Evolutionary conservation across 1,139 yeast genomes (phyloP).

Genomic region (Yamadazyma kanchanaburiensis): DNA sequence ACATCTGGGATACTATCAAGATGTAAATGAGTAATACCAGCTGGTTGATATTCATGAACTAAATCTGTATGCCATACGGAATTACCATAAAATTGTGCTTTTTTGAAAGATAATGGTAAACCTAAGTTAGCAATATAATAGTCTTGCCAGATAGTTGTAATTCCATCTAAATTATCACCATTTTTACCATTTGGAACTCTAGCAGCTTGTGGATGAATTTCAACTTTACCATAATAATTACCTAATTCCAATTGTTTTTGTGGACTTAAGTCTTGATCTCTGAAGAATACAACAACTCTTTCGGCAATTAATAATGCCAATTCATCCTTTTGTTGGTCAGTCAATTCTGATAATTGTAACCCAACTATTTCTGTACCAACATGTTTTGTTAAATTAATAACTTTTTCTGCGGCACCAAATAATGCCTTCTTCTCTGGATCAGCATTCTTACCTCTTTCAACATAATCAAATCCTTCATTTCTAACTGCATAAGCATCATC

Average conservation of each 20-base stretch:
- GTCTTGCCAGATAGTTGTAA: slow-evolving; percentile 55
- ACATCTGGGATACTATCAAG: slow-evolving; percentile 31
- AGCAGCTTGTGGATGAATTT: slow-evolving; percentile 40
- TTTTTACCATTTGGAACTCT: slow-evolving; percentile 23
- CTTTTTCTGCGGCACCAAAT: slow-evolving; percentile 50
- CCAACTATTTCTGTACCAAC: slow-evolving; percentile 59
- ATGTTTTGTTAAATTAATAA: slow-evolving; percentile 42
- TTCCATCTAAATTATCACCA: slow-evolving; percentile 28
- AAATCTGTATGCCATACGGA: slow-evolving; percentile 37
- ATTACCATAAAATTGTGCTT: slow-evolving; percentile 26
- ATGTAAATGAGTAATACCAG: slow-evolving; percentile 37
- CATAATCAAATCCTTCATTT: slow-evolving; percentile 35
- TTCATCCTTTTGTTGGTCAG: slow-evolving; percentile 51
- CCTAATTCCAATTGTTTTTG: slow-evolving; percentile 45
- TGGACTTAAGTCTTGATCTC: slow-evolving; percentile 42
- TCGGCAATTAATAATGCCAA: slow-evolving; percentile 42
- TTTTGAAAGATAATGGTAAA: slow-evolving; percentile 24
- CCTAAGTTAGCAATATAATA: slow-evolving; percentile 22
- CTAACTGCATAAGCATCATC: slow-evolving; percentile 51
- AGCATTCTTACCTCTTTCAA: slow-evolving; percentile 47
- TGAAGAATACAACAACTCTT: slow-evolving; percentile 41
- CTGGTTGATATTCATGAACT: slow-evolving; percentile 36
- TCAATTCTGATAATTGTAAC: slow-evolving; percentile 46
- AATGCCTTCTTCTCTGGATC: slow-evolving; percentile 53
- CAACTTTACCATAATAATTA: slow-evolving; percentile 41